phyloP scores from a whole-genome alignment of 495 filamentous ascomycete genomes.

The Filosporella fistucella region DNA sequence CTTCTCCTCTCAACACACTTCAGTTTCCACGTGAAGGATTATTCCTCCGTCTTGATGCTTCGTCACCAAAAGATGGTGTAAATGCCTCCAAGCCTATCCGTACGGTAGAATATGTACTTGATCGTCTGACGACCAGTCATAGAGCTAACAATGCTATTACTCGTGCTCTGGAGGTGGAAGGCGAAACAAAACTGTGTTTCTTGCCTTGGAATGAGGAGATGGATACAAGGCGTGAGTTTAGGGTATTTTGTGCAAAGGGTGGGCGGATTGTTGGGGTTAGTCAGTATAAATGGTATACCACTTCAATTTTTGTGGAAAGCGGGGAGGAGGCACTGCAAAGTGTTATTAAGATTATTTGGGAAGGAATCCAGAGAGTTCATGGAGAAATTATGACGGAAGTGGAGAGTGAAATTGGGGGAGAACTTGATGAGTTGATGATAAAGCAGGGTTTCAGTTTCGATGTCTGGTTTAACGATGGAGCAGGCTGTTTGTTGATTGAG shows the following conservation, averaged over 20 bases:
- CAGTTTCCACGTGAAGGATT: too few species aligned
- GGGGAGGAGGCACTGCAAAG: not conserved
- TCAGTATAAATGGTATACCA: constrained; percentile 1
- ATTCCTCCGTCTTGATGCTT: too few species aligned
- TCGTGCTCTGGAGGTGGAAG: too few species aligned
- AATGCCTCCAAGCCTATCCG: too few species aligned
- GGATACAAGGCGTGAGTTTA: not conserved
- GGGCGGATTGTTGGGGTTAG: not conserved
- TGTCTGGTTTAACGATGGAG: not conserved
- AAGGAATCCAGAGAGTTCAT: not conserved
- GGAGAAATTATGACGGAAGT: not conserved
- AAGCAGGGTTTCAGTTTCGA: constrained; percentile 2
- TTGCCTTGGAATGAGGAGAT: not conserved
- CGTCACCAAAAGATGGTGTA: too few species aligned
- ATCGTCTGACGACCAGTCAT: too few species aligned
- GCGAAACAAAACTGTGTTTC: not conserved
- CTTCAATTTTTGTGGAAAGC: not conserved
- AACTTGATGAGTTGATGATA: not conserved
- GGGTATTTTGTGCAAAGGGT: not conserved
- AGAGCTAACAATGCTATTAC: too few species aligned
- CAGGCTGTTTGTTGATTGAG: not conserved
- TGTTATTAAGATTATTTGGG: not conserved
- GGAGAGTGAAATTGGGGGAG: not conserved
- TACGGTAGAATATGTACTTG: too few species aligned
- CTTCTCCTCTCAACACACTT: too few species aligned